Evolutionary conservation across 345 rosid species (phyloP).

Genomic region (Brassica carinata): DNA sequence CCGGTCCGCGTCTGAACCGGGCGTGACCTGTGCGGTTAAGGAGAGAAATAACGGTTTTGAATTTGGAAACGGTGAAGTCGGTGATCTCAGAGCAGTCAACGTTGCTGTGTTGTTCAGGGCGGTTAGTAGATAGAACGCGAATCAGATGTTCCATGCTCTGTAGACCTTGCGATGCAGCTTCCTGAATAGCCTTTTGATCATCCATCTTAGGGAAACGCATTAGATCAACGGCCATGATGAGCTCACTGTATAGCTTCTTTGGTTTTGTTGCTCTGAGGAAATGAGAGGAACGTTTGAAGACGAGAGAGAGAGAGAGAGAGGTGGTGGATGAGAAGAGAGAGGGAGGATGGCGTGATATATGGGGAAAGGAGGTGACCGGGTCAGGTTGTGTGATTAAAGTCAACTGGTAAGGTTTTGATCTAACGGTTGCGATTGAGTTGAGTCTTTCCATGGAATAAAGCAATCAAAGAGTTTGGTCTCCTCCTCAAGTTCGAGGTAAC

Average conservation of each 20-base stretch:
- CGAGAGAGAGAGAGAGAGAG: not conserved
- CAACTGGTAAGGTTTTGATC: slow-evolving; percentile 42
- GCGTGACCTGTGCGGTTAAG: slow-evolving; percentile 89
- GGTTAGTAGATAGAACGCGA: slow-evolving; percentile 66
- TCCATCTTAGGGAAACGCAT: slow-evolving; percentile 66
- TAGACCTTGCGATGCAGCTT: slow-evolving; percentile 84
- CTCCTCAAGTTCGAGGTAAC: slow-evolving; percentile 18
- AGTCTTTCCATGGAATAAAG: slow-evolving; percentile 41
- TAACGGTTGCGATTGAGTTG: slow-evolving; percentile 46
- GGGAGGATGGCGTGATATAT: slow-evolving; percentile 44
- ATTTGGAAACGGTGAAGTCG: slow-evolving; percentile 71
- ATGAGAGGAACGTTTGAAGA: not conserved
- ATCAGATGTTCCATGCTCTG: slow-evolving; percentile 82
- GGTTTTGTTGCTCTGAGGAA: not conserved
- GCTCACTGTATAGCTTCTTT: not conserved
- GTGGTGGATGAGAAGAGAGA: slow-evolving; percentile 1
- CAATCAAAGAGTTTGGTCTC: slow-evolving; percentile 43
- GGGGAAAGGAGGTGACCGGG: slow-evolving; percentile 54
- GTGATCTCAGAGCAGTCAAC: slow-evolving; percentile 68
- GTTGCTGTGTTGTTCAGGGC: slow-evolving; percentile 36
- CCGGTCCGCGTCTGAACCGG: slow-evolving; percentile 82
- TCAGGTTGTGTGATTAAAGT: slow-evolving; percentile 34
- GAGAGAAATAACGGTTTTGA: slow-evolving; percentile 73
- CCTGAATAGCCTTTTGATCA: slow-evolving; percentile 76
- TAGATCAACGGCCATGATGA: slow-evolving; percentile 67